These are phyloP conservation scores for Cutaneotrichosporon cyanovorans DNA, from an alignment of 1,284 basidiomycete species.

Conservation along the genomic window DNA sequence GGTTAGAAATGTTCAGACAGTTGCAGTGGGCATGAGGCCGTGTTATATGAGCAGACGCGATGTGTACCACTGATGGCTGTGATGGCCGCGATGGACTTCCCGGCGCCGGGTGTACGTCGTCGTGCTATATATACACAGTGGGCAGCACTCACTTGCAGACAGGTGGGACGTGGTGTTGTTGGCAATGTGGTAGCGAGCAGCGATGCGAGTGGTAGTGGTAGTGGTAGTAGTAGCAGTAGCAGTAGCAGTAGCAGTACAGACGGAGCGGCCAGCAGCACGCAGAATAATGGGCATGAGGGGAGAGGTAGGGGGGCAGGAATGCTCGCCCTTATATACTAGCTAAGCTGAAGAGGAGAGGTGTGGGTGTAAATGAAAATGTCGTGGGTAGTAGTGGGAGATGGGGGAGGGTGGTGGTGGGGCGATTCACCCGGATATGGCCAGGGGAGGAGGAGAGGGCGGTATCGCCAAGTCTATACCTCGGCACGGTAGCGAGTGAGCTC, in stretches of 20 bases:
- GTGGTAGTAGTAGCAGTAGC: neutral
- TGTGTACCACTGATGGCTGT: no score
- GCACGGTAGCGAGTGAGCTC: no score
- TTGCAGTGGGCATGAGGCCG: no score
- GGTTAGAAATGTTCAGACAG: neutral
- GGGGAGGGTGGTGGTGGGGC: no score
- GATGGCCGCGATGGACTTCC: no score
- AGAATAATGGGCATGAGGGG: conserved; percentile 3
- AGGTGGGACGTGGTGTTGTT: neutral
- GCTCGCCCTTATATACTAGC: conserved; percentile 1
- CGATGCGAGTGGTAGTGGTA: neutral
- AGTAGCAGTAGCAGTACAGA: no score
- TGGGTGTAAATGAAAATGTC: neutral
- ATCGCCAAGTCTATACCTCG: no score
- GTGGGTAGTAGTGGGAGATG: no score
- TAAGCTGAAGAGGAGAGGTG: neutral
- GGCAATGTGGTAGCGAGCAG: neutral
- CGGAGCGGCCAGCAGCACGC: conserved; percentile 1
- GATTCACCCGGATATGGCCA: no score
- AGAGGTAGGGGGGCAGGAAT: neutral
- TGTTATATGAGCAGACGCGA: no score
- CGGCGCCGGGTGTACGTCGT: neutral
- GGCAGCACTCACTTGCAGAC: neutral
- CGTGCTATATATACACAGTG: neutral
- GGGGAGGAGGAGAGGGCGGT: no score